Conservation (phyloP, 2,329 filamentous ascomycete genomes). For the Ceratocystis smalleyi region DNA sequence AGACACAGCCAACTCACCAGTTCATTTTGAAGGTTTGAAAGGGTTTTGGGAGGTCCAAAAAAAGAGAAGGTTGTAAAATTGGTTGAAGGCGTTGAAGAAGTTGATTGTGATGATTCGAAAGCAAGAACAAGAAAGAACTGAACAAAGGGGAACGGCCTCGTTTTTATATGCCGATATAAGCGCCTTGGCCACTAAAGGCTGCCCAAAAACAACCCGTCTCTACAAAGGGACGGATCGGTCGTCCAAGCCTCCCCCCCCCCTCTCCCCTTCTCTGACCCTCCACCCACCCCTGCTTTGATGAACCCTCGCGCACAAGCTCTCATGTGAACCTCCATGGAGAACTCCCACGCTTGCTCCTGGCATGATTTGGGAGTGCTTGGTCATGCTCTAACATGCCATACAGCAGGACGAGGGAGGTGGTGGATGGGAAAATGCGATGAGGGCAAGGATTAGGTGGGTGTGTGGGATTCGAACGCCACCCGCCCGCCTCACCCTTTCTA, state of each 20-base stretch:
- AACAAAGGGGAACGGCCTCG: not conserved
- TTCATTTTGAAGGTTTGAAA: slow-evolving; percentile 15
- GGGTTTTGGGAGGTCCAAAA: not conserved
- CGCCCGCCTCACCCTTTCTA: not conserved
- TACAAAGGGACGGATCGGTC: not conserved
- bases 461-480: not conserved
- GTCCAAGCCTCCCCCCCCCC: not conserved
- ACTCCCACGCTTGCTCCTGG: not conserved
- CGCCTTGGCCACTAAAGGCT: not conserved
- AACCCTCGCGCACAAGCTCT: not conserved
- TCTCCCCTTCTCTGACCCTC: not conserved
- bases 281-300: not conserved
- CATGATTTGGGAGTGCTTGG: not conserved
- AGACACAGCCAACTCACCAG: slow-evolving; percentile 9
- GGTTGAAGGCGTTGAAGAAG: not conserved
- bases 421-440: too few species aligned
- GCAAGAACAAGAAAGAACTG: not conserved
- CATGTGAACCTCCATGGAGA: not conserved
- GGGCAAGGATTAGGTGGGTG: too few species aligned
- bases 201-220: not conserved
- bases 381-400: not conserved
- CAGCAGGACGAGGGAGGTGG: not conserved
- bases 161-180: slow-evolving; percentile 4
- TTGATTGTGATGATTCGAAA: slow-evolving; percentile 1
- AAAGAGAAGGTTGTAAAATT: not conserved